Base-by-base conservation (phyloP, 164 flowering plant genomes). In the Piper longum region DNA sequence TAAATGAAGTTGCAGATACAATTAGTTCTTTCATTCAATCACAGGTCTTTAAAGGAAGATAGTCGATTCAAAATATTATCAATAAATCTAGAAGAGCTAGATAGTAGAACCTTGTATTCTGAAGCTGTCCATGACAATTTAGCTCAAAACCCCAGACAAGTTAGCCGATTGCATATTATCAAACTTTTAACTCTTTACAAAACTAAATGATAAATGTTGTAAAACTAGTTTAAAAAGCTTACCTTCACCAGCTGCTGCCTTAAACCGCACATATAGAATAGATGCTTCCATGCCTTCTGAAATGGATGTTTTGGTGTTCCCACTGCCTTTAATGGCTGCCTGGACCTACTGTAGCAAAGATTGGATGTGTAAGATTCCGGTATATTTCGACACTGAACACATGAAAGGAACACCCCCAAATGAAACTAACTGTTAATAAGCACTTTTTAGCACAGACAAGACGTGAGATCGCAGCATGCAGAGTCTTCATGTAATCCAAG, bases 161-260 rank as follows among this genome's bases (percentile, higher is more conserved):
- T 14, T 45, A 26, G 36, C 36, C 2, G 36, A 26, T 26, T 26
- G 36, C 36, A 26, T 26, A 26, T 26, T 26, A 26, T 26, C 1
- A 26, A 26, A 26, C 36, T 26, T 26, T 26, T 26, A n/a, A 26
- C 36, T 26, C 36, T 26, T 26, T 26, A 26, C 36, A 26, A 26
- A 26, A 26, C 36, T 26, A 26, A 26, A 26, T 26, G 36, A 26
- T 26, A 26, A 26, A 26, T 26, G 36, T 26, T 26, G 36, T 26
- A 26, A 26, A 26, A 26, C 36, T 26, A 26, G 36, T 26, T 26
- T 26, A 1, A 5, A 12, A 48, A 5, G 14, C 9, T 48, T 73
- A 88, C 97, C 97, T 90, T 90, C 97, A 71, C 81, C 82, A 12
- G 97, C 96, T 57, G 98, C 95, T 62, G 96, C 98, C 79, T 93